Base-by-base conservation (phyloP, 768 basidiomycete genomes). In the Aureoboletus auriporus region DNA sequence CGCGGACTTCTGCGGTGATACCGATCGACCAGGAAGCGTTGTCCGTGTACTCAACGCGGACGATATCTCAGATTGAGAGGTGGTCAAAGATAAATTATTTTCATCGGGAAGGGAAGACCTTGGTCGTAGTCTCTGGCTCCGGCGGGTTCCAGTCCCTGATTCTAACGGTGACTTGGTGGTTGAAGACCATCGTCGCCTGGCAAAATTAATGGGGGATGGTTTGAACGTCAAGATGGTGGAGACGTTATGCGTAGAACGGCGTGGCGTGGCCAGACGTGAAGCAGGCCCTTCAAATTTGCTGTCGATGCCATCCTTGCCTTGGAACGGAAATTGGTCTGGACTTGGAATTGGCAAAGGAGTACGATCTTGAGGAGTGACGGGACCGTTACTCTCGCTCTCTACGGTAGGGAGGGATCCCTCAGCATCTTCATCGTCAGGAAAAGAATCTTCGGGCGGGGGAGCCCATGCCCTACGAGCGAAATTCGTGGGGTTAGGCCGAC, bases 181-280 rank as follows among this genome's bases (percentile, higher is more conserved):
- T 36, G 73, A 75, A 51, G 69, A 75, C 83, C 83, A 83, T 49
- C 82, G 76, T 45, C 78, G 77, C 56, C 75, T 76, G 8, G 83
- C 82, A 60, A 80, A 83, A 55, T 75, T 74, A 63, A 77, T 74
- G n/a, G 83, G 83, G 33, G 80, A 78, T 13, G 83, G 83, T 43
- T 80, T 80, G 62, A 74, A 78, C 20, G 75, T 77, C 57, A 82
- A 58, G 28, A 76, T 70, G 27, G 69, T 72, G 42, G 73, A 69
- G 62, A 66, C 26, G 46, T 44, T 48, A 31, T 57, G 49, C 26
- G 42, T 42, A 39, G 47, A 42, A 52, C 34, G 51, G 47, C 55
- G 60, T 51, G 64, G 64, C 13, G 48, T 62, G 40, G 62, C 50
- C 46, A 37, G 52, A 55, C 54, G 61, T 47, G 55, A 47, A 53